Base-by-base conservation (phyloP, 768 basidiomycete genomes). In the Hygrophorus russula region DNA sequence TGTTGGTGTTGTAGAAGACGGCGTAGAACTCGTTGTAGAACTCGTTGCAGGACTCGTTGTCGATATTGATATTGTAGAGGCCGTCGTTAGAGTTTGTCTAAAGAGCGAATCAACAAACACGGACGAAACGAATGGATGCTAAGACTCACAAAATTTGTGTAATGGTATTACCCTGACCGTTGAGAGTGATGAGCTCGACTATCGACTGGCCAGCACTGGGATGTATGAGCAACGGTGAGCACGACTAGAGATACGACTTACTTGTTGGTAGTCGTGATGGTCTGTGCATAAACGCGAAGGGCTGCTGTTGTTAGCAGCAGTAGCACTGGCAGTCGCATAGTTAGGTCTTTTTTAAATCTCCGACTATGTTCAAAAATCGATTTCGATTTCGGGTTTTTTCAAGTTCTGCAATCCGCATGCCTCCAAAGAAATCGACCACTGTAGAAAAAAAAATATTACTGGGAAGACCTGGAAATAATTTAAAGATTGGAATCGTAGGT, bases 401-500 rank as follows among this genome's bases (percentile, higher is more conserved):
- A n/a, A n/a, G n/a, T n/a, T n/a, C 17, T 47, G 60, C 39, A 63
- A 60, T 39, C 81, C 80, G 65, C 77, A 96, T 94, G 91, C 82
- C 90, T 2, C 93, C 93, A 11, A 93, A 90, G 68, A 93, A 94
- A 65, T 79, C 80, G 42, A 66, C 67, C 41, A 70, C 60, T 18
- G 67, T 67, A 9, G 89, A 91, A 67, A 96, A 92, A 70, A 94
- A 89, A 65, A 64, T 70, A 18, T 66, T 92, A 13, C 80, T 98
- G 29, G 96, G 96, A 36, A 68, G 92, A 44, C 94, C 96, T 28
- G 72, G 85, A 52, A 99, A 99, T 70, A 98, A 98, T 72, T 76
- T 98, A 59, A 88, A 93, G 78, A 86, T 97, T 57, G 96, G 96
- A 59, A 94, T 96, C 74, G 94, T 97, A 72, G 93, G 89, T 89